phyloP scores from a whole-genome alignment of 257 asterid genomes.

The Orobanche coerulescens region DNA sequence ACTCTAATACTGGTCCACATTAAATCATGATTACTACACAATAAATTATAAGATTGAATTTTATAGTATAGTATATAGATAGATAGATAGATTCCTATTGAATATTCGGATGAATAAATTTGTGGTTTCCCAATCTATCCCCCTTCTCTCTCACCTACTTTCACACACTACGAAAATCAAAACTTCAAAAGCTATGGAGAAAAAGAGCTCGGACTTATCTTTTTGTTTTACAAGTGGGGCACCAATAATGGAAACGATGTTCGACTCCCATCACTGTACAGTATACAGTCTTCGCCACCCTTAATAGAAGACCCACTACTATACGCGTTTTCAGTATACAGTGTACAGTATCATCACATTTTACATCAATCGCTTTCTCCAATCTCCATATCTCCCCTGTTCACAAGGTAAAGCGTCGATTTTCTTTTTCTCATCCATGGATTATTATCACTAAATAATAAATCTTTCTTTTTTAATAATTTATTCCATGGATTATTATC shows the following conservation, averaged over 20 bases:
- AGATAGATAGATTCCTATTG: no score
- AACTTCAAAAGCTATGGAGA: no score
- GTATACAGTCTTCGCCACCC: constrained; percentile 17
- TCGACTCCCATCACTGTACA: constrained; percentile 23
- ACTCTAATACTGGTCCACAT: no score
- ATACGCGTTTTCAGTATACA: neutral
- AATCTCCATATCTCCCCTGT: constrained; percentile 20
- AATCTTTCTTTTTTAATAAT: no score
- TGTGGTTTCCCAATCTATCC: no score
- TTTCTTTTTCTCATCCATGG: no score
- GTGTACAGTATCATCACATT: no score
- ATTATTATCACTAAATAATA: neutral
- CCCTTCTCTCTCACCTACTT: constrained; percentile 8
- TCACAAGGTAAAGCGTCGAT: constrained; percentile 28
- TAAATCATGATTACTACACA: no score
- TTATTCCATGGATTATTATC: neutral
- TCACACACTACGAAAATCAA: no score
- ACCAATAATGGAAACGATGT: constrained; percentile 22
- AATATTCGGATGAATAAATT: no score
- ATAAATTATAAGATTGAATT: no score
- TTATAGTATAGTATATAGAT: no score
- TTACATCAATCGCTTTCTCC: neutral
- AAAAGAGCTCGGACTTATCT: constrained; percentile 8
- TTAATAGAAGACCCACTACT: neutral
- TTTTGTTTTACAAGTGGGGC: constrained; percentile 18